These are phyloP conservation scores for Tricholomella constricta DNA, from an alignment of 768 basidiomycete genomes.

Conservation along the genomic window DNA sequence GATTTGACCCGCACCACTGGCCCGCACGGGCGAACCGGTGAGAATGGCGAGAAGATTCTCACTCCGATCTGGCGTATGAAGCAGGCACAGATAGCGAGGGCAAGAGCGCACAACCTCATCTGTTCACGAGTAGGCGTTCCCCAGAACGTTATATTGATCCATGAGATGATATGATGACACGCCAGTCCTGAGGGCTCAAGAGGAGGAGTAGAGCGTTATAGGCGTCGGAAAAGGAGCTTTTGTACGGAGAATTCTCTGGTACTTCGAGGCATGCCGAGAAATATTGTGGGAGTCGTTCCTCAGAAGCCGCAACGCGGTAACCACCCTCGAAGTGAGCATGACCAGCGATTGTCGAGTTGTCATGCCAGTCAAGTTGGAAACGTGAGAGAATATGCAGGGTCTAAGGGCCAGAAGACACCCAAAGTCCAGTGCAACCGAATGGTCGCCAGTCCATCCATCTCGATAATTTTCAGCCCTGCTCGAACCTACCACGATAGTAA, in stretches of 20 bases:
- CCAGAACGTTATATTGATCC: no score
- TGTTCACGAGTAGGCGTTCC: no score
- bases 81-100: not conserved
- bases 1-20: not conserved
- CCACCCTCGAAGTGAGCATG: not conserved
- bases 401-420: not conserved
- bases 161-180: no score
- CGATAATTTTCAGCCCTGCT: not conserved
- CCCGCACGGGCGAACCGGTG: conserved; percentile 3
- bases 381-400: not conserved
- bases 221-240: no score
- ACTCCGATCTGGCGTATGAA: not conserved
- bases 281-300: not conserved
- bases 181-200: not conserved
- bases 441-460: no score
- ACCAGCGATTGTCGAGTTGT: not conserved
- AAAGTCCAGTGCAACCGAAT: no score
- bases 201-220: not conserved
- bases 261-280: not conserved
- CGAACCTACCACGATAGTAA: not conserved
- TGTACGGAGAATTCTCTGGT: not conserved
- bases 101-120: no score
- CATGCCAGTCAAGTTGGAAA: conserved; percentile 7
- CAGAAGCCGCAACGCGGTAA: not conserved
- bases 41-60: not conserved